A percentile compares a stretch with the other conserved stretches of the same genome.
Evolutionary conservation across 202 grass and related monocot genomes (phyloP).

Genomic region (Schoenoplectus tabernaemontani): DNA sequence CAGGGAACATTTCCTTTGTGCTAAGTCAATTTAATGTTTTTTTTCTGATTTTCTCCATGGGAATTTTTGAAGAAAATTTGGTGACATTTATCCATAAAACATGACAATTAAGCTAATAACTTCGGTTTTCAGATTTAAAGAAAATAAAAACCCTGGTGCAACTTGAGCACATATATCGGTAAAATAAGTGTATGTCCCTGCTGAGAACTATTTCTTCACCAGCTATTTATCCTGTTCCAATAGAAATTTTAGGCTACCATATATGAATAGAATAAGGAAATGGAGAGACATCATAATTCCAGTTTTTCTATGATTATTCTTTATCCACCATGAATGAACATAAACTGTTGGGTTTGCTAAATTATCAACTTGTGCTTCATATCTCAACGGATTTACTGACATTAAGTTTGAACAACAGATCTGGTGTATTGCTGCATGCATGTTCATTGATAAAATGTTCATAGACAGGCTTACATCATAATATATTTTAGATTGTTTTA

Average conservation of each 20-base stretch:
- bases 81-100: not conserved
- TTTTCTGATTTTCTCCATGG: no score
- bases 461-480: not conserved
- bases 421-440: not conserved
- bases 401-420: no score
- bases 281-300: not conserved
- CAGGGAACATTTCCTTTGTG: no score
- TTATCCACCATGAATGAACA: not conserved
- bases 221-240: not conserved
- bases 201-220: not conserved
- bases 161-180: not conserved
- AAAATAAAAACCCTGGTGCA: not conserved
- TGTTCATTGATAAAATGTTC: not conserved
- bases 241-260: not conserved
- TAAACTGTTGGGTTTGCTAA: not conserved
- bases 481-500: not conserved
- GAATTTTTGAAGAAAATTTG: not conserved
- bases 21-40: no score
- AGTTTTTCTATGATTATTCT: no score
- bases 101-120: not conserved
- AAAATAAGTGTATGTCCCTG: no score
- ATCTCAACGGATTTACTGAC: no score
- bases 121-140: not conserved
- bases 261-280: not conserved
- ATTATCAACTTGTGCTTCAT: not conserved